Base-by-base conservation (phyloP, 129 eudicot species). In the Smallanthus sonchifolius region DNA sequence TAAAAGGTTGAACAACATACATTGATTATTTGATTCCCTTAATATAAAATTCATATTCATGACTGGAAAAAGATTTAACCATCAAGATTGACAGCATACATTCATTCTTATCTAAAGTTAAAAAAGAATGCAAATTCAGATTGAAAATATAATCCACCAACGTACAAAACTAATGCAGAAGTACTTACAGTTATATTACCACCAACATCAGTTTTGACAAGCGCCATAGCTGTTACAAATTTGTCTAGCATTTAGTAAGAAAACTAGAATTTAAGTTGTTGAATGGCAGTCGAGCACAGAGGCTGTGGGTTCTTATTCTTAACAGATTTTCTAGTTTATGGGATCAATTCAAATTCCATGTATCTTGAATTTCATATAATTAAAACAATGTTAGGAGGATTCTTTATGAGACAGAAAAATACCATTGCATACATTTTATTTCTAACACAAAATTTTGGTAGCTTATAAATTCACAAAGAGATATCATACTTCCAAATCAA, bases 221-320 rank as follows among this genome's bases (percentile, higher is more conserved):
- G 77, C 19, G 92, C 74, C 98, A 92, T 90, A 15, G 95, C 86
- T 43, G 96, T 84, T 42, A 95, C 96, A 62, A 93, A 90, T 69
- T 86, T 90, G 71, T 93, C 98, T 93, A 47, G 45, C 57, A 85
- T 34, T 11, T 59, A 1, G 82, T 32, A 63, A 40, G 24, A 78
- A 30, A 28, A 42, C 42, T 32, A 38, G 40, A 62, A 36, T 47
- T 72, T 61, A 20, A 67, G 80, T 67, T 64, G 57, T 57, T 67
- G 19, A 7, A 67, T 51, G 36, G 24, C 37, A 24, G 10, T 10
- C 49, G 3, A 45, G 52, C 37, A 71, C 17, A 70, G 48, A 70
- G 36, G 10, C 40, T 14, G 14, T 19, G 8, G 15, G 30, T 44
- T 68, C 30, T 24, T 24, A 24, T 24, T 24, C 40, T 48, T n/a